Base-by-base conservation (phyloP, 108 stramenopile genomes). In the Skeletonema marinoi region DNA sequence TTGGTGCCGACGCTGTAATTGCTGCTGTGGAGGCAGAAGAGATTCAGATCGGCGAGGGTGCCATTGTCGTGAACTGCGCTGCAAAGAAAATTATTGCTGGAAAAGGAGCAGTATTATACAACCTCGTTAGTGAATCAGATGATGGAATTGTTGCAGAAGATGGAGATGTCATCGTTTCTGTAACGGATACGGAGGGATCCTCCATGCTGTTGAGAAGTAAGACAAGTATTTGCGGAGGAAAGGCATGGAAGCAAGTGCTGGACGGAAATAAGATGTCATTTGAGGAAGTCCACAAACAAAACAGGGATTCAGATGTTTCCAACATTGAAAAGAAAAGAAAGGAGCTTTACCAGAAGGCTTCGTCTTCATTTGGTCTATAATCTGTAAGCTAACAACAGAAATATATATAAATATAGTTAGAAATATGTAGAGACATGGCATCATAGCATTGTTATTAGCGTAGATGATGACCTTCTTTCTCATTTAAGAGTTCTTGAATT, bases 41-140 rank as follows among this genome's bases (percentile, higher is more conserved):
- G 56, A 65, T 99, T 38, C 85, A 90, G 32, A 94, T 94, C 19
- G 96, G 96, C 60, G 94, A 95, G 25, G 60, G 79, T 65, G 97
- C 96, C 71, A 96, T 99, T 71, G 87, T 99, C 72, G 97, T 99
- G 64, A 99, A 99, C 77, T 97, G 98, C 51, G 93, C 96, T 3
- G 98, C 98, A 7, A 93, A 91, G 65, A 92, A 90, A 65, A 98
- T 99, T 69, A 76, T 85, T 36, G 97, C 98, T 17, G 95, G 87
- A 3, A 89, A 88, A 78, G 94, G 94, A 35, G 85, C 90, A 39
- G 95, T 99, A 66, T 65, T 97, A 67, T 99, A 99, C 91, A 99
- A 99, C 84, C 70, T 99, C 29, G 88, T 99, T 39, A 90, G 86
- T 70, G 92, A 94, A 21, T 72, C 83, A 10, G 86, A 88, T 6